Evolutionary conservation across 108 stramenopile species (phyloP), one percentile per base, ranked within the genome.

Genomic region (Cyclotella choctawhatcheeana): DNA sequence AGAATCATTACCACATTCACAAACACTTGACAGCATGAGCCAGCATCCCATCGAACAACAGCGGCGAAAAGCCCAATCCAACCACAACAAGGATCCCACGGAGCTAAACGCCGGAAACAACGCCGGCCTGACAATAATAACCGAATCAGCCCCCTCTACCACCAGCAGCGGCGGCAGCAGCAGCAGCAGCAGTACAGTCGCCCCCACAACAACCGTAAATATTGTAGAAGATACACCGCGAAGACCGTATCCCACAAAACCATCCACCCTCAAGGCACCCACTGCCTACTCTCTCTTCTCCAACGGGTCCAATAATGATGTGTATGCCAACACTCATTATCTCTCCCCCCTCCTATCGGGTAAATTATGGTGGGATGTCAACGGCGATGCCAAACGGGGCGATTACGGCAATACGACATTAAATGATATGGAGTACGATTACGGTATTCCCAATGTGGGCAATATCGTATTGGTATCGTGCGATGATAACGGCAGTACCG

Each of bases 401-500:
- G 52, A 50, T 0, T 55, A 53, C 31, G 34, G 27, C 2, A 60
- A 77, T 58, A 30, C 51, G 8, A 77, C 76, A 20, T 37, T 77
- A 17, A 69, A 77, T 54, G 76, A 69, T 0, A 24, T 64, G 30
- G 76, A 77, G 40, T 67, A 70, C 27, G 76, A 77, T 31, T 34
- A 50, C 5, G 69, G 68, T 0, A 16, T 77, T 3, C 29, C 32
- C 22, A 69, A 69, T 29, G 76, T 69, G 14, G 74, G 21, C 14
- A 58, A 56, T 20, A 56, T 70, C 6, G 16, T 30, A 1, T 30
- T 77, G 20, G 69, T 70, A 12, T 8, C 54, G 0, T 77, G 76
- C 27, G 69, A 64, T 14, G 60, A 43, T n/a, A 35, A 67, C 29
- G 53, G 67, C 5, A 37, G 18, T n/a, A 33, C 16, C 0, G 44